These are phyloP conservation scores for Cynanchum wilfordii DNA, from an alignment of 257 asterid genomes.

Conservation along the genomic window DNA sequence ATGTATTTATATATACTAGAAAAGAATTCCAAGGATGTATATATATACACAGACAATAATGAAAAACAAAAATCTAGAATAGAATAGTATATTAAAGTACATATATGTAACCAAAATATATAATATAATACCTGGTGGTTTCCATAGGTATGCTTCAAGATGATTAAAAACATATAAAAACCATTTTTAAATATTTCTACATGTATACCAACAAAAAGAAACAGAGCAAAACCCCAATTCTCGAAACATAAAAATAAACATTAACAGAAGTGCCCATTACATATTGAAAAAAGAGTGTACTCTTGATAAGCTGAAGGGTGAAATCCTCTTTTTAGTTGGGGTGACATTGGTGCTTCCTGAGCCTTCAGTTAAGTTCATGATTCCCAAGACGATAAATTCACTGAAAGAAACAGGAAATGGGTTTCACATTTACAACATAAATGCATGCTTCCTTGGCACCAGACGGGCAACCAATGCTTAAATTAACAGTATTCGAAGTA, in stretches of 20 bases:
- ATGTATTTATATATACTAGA: neutral
- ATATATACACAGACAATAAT: neutral
- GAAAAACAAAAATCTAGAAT: neutral
- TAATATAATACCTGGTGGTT: neutral
- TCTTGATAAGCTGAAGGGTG: constrained; percentile 14
- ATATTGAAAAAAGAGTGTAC: constrained; percentile 23
- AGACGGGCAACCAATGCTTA: neutral
- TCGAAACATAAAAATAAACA: neutral
- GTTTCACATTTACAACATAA: neutral
- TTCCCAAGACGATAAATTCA: neutral
- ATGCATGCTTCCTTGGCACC: neutral
- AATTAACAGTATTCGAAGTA: no score
- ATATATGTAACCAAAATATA: neutral
- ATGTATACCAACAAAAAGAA: neutral
- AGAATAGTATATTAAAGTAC: neutral
- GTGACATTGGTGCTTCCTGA: constrained; percentile 19
- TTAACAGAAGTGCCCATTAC: neutral
- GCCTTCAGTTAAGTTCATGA: constrained; percentile 43
- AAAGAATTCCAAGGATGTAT: neutral
- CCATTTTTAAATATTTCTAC: neutral
- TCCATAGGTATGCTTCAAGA: neutral
- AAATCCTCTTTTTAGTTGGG: constrained; percentile 31
- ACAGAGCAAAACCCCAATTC: neutral
- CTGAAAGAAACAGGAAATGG: neutral
- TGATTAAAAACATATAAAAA: no score